Base-by-base conservation (phyloP, 148 eudicot genomes). In the Fagopyrum homotropicum region DNA sequence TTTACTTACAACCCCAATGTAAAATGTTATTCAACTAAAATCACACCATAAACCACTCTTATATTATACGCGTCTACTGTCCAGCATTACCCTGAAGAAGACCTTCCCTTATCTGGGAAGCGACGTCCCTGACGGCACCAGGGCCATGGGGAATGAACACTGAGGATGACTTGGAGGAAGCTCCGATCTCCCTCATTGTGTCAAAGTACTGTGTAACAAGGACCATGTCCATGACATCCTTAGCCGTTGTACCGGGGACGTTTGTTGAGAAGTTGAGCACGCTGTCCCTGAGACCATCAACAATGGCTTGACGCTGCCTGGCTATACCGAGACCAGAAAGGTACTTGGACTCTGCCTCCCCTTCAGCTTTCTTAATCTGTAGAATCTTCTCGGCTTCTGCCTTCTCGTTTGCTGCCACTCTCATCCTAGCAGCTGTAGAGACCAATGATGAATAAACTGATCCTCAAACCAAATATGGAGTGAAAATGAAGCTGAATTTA, bases 261-360 rank as follows among this genome's bases (percentile, higher is more conserved):
- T 82, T 86, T 76, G 82, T 86, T 2, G 89, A 86, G 75, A 86
- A 86, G 40, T 83, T 84, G 22, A 86, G 80, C 16, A 86, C 89
- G 43, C 87, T 84, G 75, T 86, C 87, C 68, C 89, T 78, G 17
- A 86, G 83, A 10, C 89, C 89, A 76, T 86, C 89, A 19, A 84
- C 89, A 29, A 86, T 86, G 9, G 89, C 89, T 72, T 86, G 89
- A 22, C 89, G 83, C 79, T 86, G 89, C 74, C 89, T 79, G 1
- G 89, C 87, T 44, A 86, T 84, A 74, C 87, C 89, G 35, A 86
- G 81, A 30, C 89, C 89, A 15, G 89, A 78, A 48, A 86, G 78
- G 82, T 86, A 84, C 56, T 86, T 86, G 16, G 89, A 86, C 75
- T 86, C 87, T 0, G 89, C 89, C 82, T 86, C 89, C 54, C 89